Conservation (phyloP, 306 rosid species). For the Psophocarpus tetragonolobus region DNA sequence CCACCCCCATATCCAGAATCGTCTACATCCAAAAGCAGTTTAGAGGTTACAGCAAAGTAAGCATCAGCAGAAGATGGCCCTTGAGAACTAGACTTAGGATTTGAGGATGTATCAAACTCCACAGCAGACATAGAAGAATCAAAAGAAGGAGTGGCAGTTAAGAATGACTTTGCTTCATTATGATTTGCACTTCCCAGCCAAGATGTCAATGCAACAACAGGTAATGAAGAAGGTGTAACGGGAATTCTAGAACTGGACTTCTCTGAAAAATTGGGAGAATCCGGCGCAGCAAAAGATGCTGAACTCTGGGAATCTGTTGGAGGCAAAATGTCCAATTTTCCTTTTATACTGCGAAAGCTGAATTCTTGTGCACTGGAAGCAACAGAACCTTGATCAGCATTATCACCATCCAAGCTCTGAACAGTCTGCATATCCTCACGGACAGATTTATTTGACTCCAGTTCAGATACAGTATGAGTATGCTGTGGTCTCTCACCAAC, state of each 20-base stretch:
- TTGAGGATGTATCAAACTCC: constrained; percentile 72
- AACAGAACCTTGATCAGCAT: constrained; percentile 68
- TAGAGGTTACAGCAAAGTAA: constrained; percentile 71
- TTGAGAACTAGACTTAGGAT: constrained; percentile 62
- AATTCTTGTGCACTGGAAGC: constrained; percentile 68
- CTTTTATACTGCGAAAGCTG: constrained; percentile 55
- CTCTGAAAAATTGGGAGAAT: constrained; percentile 85
- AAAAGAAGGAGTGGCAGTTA: constrained; percentile 65
- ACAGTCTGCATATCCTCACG: constrained; percentile 52
- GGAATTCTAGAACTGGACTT: constrained; percentile 70
- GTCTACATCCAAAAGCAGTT: constrained; percentile 80
- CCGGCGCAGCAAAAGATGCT: constrained; percentile 57
- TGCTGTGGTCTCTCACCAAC: constrained; percentile 54
- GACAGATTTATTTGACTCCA: constrained; percentile 48
- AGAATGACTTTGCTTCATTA: constrained; percentile 61
- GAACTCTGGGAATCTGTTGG: constrained; percentile 76
- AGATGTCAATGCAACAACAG: constrained; percentile 77
- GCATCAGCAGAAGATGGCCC: constrained; percentile 63
- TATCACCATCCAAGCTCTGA: constrained; percentile 68
- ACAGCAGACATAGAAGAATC: constrained; percentile 59
- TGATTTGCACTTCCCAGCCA: constrained; percentile 79
- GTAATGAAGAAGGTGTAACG: constrained; percentile 55
- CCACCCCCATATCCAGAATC: constrained; percentile 99
- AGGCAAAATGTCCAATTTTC: constrained; percentile 46
- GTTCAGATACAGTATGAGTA: constrained; percentile 40